phyloP scores from a whole-genome alignment of 2,329 filamentous ascomycete species.

The Colletotrichum sp. region DNA sequence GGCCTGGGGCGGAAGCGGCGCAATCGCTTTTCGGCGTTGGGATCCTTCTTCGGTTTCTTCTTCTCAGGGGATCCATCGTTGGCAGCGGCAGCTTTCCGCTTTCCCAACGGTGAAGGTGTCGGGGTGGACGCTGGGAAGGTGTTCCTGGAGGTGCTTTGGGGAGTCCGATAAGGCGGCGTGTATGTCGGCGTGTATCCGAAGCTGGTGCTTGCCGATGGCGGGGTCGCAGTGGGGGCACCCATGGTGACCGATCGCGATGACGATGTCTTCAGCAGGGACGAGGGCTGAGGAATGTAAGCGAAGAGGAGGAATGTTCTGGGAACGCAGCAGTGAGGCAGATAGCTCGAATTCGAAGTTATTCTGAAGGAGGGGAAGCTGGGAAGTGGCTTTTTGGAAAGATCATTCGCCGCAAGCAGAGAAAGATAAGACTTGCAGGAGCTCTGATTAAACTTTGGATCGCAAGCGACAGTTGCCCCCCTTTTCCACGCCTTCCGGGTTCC shows the following conservation, averaged over 20 bases:
- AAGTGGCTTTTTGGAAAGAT: background rate
- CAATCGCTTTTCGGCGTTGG: slow-evolving; percentile 37
- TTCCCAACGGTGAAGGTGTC: background rate
- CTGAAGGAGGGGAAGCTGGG: background rate
- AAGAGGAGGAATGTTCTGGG: background rate
- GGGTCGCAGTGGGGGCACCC: background rate
- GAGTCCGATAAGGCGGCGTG: background rate
- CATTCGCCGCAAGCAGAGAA: background rate
- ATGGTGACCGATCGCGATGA: background rate
- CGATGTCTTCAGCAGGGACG: background rate
- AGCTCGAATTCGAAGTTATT: background rate
- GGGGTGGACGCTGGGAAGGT: background rate
- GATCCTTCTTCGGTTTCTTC: background rate
- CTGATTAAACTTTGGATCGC: background rate
- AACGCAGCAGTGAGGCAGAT: background rate
- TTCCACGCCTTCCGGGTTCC: background rate
- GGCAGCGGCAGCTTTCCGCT: background rate
- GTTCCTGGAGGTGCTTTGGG: background rate
- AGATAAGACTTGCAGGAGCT: background rate
- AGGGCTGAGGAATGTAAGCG: background rate
- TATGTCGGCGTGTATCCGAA: background rate
- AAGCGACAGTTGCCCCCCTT: background rate
- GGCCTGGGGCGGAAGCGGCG: slow-evolving; percentile 37
- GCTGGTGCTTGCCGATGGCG: background rate
- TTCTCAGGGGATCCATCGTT: background rate